Conservation (phyloP, 176 grass and related monocot species). For the Cocos nucifera region DNA sequence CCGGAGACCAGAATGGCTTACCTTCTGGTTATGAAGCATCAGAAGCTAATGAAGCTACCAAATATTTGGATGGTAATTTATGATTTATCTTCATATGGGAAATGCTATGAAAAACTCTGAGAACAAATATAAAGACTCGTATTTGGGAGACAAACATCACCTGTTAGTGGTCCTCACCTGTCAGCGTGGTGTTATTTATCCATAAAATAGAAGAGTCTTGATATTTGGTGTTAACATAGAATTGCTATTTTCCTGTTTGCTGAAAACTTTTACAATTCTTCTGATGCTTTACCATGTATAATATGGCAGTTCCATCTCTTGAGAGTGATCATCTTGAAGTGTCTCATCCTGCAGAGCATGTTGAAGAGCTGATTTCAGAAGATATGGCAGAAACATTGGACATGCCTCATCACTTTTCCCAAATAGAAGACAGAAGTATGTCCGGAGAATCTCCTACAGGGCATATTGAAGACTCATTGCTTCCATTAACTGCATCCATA, state of each 20-base stretch:
- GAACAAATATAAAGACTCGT: too few relatives aligned
- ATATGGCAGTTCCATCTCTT: slow-evolving; percentile 38
- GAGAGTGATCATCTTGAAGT: slow-evolving; percentile 22
- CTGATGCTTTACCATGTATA: slow-evolving; percentile 10
- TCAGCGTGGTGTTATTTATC: too few relatives aligned
- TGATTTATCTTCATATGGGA: not conserved
- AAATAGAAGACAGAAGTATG: slow-evolving; percentile 16
- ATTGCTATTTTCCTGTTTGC: not conserved
- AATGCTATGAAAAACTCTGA: too few relatives aligned
- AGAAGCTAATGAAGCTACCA: slow-evolving; percentile 15
- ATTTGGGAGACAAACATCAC: too few relatives aligned
- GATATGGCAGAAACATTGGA: slow-evolving; percentile 23
- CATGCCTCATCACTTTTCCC: slow-evolving; percentile 30
- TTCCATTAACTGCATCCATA: slow-evolving; percentile 6
- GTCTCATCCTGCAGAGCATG: slow-evolving; percentile 26
- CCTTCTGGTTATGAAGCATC: slow-evolving; percentile 17
- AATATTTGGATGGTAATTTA: slow-evolving; percentile 38
- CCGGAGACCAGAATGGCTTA: not conserved
- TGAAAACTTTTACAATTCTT: slow-evolving; percentile 6
- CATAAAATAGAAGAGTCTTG: not conserved
- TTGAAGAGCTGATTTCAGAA: slow-evolving; percentile 22
- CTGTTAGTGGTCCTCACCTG: too few relatives aligned
- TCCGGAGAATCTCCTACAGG: slow-evolving; percentile 23
- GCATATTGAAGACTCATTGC: slow-evolving; percentile 31
- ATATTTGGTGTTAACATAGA: slow-evolving; percentile 15